Percentiles rank a stretch among this genome's conserved stretches.
Evolutionary conservation across 163 green algal genomes (phyloP).

Genomic region (Scenedesmus sp.): DNA sequence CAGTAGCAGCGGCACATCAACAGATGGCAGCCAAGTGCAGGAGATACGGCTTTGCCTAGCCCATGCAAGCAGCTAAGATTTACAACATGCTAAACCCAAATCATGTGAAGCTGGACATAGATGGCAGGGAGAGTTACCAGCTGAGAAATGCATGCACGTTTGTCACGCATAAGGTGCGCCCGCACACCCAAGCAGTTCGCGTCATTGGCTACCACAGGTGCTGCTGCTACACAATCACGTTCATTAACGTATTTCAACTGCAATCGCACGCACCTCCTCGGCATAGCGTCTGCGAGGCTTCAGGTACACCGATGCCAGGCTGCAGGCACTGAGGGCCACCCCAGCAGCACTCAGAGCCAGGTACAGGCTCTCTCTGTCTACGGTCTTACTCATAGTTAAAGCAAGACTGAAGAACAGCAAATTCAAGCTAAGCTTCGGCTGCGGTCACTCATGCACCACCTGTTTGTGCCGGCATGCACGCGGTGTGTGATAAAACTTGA

Average conservation of each 20-base stretch:
- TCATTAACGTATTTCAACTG: neutral
- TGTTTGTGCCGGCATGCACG: neutral
- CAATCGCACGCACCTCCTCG: neutral
- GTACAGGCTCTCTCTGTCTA: neutral
- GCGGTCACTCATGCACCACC: constrained; percentile 3
- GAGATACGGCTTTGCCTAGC: neutral
- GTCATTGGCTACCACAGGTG: too few relatives aligned
- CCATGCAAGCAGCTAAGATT: neutral
- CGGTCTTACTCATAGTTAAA: neutral
- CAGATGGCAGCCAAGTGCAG: constrained; percentile 1
- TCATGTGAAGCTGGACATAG: neutral
- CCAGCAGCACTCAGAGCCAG: constrained; percentile 18
- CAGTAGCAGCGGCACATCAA: neutral
- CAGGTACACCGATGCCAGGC: constrained; percentile 19
- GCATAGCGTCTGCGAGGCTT: constrained; percentile 18
- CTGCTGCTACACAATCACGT: neutral
- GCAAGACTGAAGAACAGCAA: neutral
- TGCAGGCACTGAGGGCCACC: constrained; percentile 1
- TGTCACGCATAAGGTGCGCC: neutral
- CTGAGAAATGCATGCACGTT: neutral
- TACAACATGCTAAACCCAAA: neutral
- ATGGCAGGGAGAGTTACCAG: neutral
- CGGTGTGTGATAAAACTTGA: neutral
- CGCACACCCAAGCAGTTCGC: neutral
- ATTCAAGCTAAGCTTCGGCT: neutral